Evolutionary conservation across 1,139 yeast species (phyloP).

Genomic region (Blastobotrys petasosporus): DNA sequence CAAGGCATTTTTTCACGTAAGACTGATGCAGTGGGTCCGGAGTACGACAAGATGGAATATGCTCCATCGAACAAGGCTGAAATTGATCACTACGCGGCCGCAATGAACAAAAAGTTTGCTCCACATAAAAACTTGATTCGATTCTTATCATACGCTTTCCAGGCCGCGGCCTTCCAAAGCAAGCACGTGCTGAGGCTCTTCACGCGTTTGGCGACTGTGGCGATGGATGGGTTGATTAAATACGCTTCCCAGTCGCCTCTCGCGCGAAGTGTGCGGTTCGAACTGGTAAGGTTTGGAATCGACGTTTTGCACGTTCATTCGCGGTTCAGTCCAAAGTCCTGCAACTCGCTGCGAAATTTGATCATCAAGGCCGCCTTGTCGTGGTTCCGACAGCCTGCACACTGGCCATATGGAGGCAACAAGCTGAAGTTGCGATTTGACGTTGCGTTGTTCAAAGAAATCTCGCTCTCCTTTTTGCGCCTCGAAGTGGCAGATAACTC

Average conservation of each 20-base stretch:
- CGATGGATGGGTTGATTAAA: conserved; percentile 44
- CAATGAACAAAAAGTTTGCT: conserved; percentile 50
- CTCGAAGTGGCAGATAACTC: conserved; percentile 12
- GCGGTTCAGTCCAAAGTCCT: conserved; percentile 32
- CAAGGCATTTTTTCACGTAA: conserved; percentile 63
- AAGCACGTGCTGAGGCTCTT: conserved; percentile 64
- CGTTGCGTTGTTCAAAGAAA: conserved; percentile 43
- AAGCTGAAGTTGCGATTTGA: conserved; percentile 67
- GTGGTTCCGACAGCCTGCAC: conserved; percentile 65
- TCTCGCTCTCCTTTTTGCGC: conserved; percentile 18
- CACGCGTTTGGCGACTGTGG: conserved; percentile 54
- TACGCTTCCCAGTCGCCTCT: conserved; percentile 76
- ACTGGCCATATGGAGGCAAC: conserved; percentile 84
- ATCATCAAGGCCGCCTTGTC: conserved; percentile 63
- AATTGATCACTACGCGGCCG: conserved; percentile 48
- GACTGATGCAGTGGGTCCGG: conserved; percentile 56
- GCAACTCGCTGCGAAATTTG: conserved; percentile 42
- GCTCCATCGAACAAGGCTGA: conserved; percentile 70
- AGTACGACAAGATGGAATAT: conserved; percentile 76
- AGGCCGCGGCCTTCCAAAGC: conserved; percentile 72
- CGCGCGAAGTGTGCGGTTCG: conserved; percentile 69
- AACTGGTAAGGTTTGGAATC: conserved; percentile 61
- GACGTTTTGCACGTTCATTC: conserved; percentile 57
- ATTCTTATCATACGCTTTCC: conserved; percentile 73
- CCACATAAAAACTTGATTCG: conserved; percentile 68